Evolutionary conservation across 2,329 filamentous ascomycete genomes (phyloP).

Genomic region (Basipetospora chlamydospora): DNA sequence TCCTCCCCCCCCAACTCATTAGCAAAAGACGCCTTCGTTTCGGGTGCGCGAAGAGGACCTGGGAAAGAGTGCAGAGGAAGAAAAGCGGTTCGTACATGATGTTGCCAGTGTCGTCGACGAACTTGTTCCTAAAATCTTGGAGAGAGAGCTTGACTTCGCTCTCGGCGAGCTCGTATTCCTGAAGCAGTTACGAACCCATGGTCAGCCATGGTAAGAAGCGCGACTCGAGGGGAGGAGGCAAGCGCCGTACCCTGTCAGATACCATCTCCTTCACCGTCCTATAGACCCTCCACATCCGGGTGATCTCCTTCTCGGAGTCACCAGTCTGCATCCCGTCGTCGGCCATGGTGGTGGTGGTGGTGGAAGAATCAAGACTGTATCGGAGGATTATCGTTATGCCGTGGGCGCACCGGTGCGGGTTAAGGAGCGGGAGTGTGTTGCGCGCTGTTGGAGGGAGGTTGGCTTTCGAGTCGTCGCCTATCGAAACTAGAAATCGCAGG

Average conservation of each 20-base stretch:
- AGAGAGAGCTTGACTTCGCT: slow-evolving; percentile 79
- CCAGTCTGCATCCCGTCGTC: slow-evolving; percentile 26
- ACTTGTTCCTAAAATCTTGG: slow-evolving; percentile 63
- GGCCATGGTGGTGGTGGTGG: slow-evolving; percentile 18
- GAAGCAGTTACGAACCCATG: slow-evolving; percentile 4
- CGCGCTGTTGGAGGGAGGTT: too few relatives aligned
- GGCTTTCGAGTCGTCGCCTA: too few relatives aligned
- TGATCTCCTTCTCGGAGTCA: slow-evolving; percentile 29
- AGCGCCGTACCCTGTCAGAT: slow-evolving; percentile 64
- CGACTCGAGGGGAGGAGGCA: too few relatives aligned
- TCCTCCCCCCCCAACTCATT: too few relatives aligned
- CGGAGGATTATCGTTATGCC: too few relatives aligned
- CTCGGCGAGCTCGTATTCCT: slow-evolving; percentile 90
- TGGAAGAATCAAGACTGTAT: too few relatives aligned
- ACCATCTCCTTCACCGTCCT: slow-evolving; percentile 93
- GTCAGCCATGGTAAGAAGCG: not conserved
- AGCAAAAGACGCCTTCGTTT: not conserved
- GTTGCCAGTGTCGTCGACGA: slow-evolving; percentile 55
- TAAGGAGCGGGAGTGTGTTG: too few relatives aligned
- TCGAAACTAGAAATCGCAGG: too few relatives aligned
- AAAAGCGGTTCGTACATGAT: slow-evolving; percentile 50
- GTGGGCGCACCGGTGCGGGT: too few relatives aligned
- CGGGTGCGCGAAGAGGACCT: not conserved
- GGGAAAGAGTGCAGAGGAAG: not conserved
- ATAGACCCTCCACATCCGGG: slow-evolving; percentile 84